Evolutionary conservation across 805 yeast genomes (phyloP), one percentile per base, ranked within the genome.

Genomic region (Wickerhamia fluorescens): DNA sequence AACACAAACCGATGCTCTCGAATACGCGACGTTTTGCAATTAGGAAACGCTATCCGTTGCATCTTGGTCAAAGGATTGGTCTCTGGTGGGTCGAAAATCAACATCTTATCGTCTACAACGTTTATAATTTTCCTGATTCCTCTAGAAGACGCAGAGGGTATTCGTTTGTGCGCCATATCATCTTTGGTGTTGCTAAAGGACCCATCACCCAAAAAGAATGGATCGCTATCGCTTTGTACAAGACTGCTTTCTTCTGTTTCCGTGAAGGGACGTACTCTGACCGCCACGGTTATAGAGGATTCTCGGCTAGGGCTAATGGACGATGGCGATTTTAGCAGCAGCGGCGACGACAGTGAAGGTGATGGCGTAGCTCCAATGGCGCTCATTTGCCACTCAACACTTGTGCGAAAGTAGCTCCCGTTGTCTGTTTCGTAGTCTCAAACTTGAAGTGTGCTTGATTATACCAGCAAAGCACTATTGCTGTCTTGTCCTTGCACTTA

Each of bases 241-340:
- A 78, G 55, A 29, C 65, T 70, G 11, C 59, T 43, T n/a, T 50
- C 44, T 53, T 86, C 95, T 0, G 48, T 33, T 1, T 47, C 41
- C 1, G 89, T 83, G 58, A 86, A 84, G 2, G 96, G 96, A 33
- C 96, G 62, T 6, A 86, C 87, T 24, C 96, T 61, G 2, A 86
- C 88, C 2, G 85, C 79, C 8, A 82, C 92, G 3, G 73, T 67
- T 25, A 81, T 78, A 1, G 88, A 78, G 1, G 88, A 75, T n/a
- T n/a, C n/a, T n/a, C n/a, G n/a, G n/a, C n/a, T n/a, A n/a, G n/a
- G n/a, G n/a, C n/a, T n/a, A n/a, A n/a, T n/a, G n/a, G n/a, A n/a
- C n/a, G n/a, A n/a, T n/a, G n/a, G n/a, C n/a, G n/a, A n/a, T n/a
- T n/a, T n/a, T n/a, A n/a, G n/a, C n/a, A n/a, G n/a, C n/a, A n/a